Evolutionary conservation across 1,139 yeast genomes (phyloP).

Genomic region (Scheffersomyces stambukii): DNA sequence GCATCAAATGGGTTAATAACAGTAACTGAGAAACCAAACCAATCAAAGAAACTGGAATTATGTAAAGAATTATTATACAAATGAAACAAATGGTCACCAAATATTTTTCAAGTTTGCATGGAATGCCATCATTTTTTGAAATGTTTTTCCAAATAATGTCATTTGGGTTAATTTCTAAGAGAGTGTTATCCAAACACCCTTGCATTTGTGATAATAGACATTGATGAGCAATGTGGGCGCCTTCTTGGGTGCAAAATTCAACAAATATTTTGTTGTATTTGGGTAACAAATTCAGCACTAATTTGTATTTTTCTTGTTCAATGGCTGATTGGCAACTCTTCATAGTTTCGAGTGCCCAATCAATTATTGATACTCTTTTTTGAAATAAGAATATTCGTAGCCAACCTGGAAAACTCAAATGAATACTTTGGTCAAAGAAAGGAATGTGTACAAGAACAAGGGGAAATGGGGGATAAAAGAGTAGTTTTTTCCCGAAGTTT

Average conservation of each 20-base stretch:
- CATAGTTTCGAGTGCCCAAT: constrained; percentile 28
- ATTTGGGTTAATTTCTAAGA: constrained; percentile 50
- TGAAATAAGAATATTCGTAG: constrained; percentile 22
- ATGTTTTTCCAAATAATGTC: constrained; percentile 62
- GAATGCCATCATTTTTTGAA: constrained; percentile 26
- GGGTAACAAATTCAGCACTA: constrained; percentile 15
- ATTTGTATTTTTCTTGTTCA: constrained; percentile 18
- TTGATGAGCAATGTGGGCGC: constrained; percentile 55
- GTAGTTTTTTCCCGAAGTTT: constrained; percentile 3
- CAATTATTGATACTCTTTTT: constrained; percentile 16
- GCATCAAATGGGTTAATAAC: constrained; percentile 49
- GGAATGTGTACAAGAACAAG: constrained; percentile 17
- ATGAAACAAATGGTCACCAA: constrained; percentile 42
- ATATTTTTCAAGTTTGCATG: constrained; percentile 31
- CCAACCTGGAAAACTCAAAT: constrained; percentile 26
- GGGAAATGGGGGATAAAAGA: constrained; percentile 35
- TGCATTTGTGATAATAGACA: constrained; percentile 42
- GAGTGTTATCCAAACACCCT: constrained; percentile 37
- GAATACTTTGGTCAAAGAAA: constrained; percentile 21
- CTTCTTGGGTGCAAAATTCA: constrained; percentile 43
- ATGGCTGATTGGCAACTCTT: constrained; percentile 14
- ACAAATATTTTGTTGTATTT: constrained; percentile 46
- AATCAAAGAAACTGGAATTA: constrained; percentile 67
- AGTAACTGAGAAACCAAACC: constrained; percentile 67
- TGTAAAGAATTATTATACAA: constrained; percentile 54